Base-by-base conservation (phyloP, 768 basidiomycete genomes). In the Paxillus ammoniavirescens region DNA sequence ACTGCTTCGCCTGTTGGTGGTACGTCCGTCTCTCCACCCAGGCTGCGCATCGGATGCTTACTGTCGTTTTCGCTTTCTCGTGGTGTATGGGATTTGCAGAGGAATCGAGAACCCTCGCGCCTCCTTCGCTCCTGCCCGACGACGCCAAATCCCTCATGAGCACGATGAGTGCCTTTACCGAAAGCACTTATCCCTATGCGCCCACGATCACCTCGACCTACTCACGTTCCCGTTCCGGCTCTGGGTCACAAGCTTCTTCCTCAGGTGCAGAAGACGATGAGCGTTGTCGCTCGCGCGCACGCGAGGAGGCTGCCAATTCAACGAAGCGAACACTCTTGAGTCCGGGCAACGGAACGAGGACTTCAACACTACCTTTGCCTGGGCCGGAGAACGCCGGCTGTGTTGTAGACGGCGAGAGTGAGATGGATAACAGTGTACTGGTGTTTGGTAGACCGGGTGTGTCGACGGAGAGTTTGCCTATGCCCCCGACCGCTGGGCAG, bases 351-450 rank as follows among this genome's bases (percentile, higher is more conserved):
- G 47, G 65, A 17, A 52, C 47, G n/a, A 57, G 64, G 48, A 71
- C 69, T 1, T 42, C 72, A 36, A 75, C 76, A 9, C 68, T 75
- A 23, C 77, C 75, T 14, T 17, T 49, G 8, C 54, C 35, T 18
- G 54, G 52, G 13, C n/a, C 21, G 0, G 52, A 58, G 30, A 30
- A 49, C 15, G 55, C 49, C 28, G 50, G 53, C 10, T 30, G 18
- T 6, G 5, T 41, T 8, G 56, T 53, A 12, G 53, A 44, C 3
- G 44, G 33, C 18, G 58, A 46, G 18, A 33, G 47, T 37, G 61
- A 88, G 63, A 81, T 86, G 78, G 88, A 91, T 63, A 83, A 83
- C 7, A 88, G 87, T 14, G 92, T 94, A 36, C 72, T 87, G 60
- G 75, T 75, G 15, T 86, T 93, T 69, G 87, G 84, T 21, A 81